A percentile compares a stretch with the other conserved stretches of the same genome.
Conservation (phyloP, 345 rosid species). For the Dipteronia sinensis region DNA sequence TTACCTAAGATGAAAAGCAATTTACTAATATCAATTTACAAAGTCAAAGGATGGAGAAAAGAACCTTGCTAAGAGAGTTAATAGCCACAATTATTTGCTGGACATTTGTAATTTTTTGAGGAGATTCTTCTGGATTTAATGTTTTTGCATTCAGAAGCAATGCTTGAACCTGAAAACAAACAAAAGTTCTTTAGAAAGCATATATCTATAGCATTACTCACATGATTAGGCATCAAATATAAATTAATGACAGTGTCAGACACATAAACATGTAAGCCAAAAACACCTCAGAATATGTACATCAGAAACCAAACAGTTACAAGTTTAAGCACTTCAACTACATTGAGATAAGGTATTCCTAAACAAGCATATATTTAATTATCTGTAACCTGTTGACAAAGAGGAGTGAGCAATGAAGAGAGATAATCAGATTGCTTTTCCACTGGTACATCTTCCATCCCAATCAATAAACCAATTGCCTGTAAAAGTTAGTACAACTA, state of each 20-base stretch:
- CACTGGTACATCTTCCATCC: conserved; percentile 79
- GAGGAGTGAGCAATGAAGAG: conserved; percentile 82
- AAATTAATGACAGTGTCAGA: not conserved
- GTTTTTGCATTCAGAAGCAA: conserved; percentile 56
- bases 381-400: conserved; percentile 77
- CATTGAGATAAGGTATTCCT: not conserved
- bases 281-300: conserved; percentile 21
- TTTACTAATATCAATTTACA: not conserved
- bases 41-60: conserved; percentile 21
- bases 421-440: conserved; percentile 93
- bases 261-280: conserved; percentile 6
- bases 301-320: not conserved
- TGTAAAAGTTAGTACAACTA: conserved; percentile 25
- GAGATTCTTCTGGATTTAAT: conserved; percentile 52
- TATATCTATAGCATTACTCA: not conserved
- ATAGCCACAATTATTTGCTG: conserved; percentile 86
- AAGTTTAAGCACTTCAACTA: conserved; percentile 3
- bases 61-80: conserved; percentile 97
- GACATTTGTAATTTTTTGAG: conserved; percentile 52
- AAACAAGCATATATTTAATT: conserved; percentile 16
- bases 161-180: conserved; percentile 61
- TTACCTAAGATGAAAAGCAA: conserved; percentile 14
- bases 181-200: conserved; percentile 25
- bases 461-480: conserved; percentile 93
- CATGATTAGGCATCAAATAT: not conserved